Conservation (phyloP, 257 asterid species). For the Lycium ferocissimum region DNA sequence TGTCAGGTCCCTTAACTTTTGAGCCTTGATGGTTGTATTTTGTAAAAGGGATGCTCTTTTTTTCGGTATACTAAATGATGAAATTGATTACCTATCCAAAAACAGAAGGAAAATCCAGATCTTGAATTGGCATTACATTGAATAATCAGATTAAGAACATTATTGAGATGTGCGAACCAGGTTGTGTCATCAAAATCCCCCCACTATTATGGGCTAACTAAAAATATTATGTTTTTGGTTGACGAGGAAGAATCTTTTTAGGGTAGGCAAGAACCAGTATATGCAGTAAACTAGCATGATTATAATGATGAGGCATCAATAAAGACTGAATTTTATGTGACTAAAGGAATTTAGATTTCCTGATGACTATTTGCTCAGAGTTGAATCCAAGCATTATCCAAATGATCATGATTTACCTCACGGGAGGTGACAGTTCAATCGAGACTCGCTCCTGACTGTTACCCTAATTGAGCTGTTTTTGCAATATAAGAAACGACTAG, state of each 20-base stretch:
- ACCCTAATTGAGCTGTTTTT: conserved; percentile 64
- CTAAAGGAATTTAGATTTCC: conserved; percentile 79
- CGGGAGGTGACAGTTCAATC: conserved; percentile 75
- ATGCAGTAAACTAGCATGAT: conserved; percentile 65
- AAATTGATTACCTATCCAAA: neutral
- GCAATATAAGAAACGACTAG: conserved; percentile 60
- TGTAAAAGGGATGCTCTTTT: neutral
- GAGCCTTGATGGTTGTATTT: neutral
- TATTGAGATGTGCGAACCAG: conserved; percentile 63
- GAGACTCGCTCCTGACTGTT: conserved; percentile 57
- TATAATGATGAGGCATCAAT: conserved; percentile 81
- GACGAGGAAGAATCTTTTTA: conserved; percentile 80
- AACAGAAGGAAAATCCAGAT: conserved; percentile 50
- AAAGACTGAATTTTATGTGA: conserved; percentile 66
- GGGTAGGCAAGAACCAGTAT: conserved; percentile 63
- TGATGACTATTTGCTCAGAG: conserved; percentile 75
- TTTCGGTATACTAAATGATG: neutral
- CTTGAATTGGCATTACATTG: conserved; percentile 73
- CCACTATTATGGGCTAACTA: conserved; percentile 64
- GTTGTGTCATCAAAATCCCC: conserved; percentile 56
- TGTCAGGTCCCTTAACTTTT: neutral
- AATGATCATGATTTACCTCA: conserved; percentile 59
- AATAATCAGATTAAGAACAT: conserved; percentile 85
- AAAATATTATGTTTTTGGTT: conserved; percentile 63
- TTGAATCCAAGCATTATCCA: conserved; percentile 73